Conservation (phyloP, 495 filamentous ascomycete species). For the Xylaria grammica region DNA sequence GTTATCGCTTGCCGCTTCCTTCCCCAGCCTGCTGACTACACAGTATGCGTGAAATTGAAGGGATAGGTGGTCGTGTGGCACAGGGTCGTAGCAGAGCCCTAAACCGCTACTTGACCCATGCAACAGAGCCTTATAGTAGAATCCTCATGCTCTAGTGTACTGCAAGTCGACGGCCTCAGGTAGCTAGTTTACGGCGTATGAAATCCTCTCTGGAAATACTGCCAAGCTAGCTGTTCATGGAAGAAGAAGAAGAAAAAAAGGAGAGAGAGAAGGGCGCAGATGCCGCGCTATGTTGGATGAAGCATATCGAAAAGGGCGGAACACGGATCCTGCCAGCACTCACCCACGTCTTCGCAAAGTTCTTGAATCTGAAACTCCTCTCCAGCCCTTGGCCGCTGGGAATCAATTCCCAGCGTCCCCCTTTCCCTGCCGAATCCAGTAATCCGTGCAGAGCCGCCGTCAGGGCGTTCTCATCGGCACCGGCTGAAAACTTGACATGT, state of each 20-base stretch:
- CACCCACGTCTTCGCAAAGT: slow-evolving; percentile 67
- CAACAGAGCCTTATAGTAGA: slow-evolving; percentile 3
- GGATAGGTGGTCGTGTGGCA: slow-evolving; percentile 12
- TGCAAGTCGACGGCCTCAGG: no score
- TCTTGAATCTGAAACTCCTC: slow-evolving; percentile 65
- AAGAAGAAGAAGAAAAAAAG: no score
- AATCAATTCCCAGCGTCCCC: slow-evolving; percentile 58
- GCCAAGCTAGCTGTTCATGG: no score
- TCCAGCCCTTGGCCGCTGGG: slow-evolving; percentile 59
- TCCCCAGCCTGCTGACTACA: background rate
- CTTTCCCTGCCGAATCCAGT: slow-evolving; percentile 36
- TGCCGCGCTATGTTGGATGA: no score
- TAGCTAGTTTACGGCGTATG: no score
- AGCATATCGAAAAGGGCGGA: slow-evolving; percentile 19
- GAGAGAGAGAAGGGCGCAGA: no score
- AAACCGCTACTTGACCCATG: slow-evolving; percentile 12
- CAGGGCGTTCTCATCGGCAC: slow-evolving; percentile 35
- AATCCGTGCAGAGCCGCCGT: slow-evolving; percentile 29
- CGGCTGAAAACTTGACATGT: slow-evolving; percentile 35
- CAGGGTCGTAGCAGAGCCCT: slow-evolving; percentile 5
- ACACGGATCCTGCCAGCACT: slow-evolving; percentile 28
- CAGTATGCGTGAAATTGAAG: background rate
- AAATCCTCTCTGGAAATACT: no score
- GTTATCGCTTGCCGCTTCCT: slow-evolving; percentile 1
- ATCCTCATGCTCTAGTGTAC: background rate